phyloP scores from a whole-genome alignment of 768 basidiomycete genomes.

The Rossbeevera mucosa region DNA sequence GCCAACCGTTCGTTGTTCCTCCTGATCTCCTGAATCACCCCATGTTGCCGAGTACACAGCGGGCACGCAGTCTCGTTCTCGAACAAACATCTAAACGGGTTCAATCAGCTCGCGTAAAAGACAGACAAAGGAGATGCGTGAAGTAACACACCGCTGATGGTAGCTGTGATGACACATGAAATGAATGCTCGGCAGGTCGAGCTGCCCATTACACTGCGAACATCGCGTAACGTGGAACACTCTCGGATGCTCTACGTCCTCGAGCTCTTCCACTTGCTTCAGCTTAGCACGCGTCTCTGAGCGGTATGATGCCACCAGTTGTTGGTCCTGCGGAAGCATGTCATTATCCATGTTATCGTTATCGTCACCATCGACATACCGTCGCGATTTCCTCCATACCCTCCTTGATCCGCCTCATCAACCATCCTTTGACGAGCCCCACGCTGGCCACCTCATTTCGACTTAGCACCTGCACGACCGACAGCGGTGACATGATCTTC shows the following conservation, averaged over 20 bases:
- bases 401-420: conserved; percentile 72
- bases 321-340: conserved; percentile 63
- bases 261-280: conserved; percentile 76
- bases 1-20: conserved; percentile 80
- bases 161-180: conserved; percentile 99
- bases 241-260: conserved; percentile 70
- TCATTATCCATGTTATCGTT: background rate
- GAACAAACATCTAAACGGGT: conserved; percentile 63
- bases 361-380: conserved; percentile 41
- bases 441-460: conserved; percentile 88
- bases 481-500: conserved; percentile 83
- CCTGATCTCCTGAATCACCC: conserved; percentile 85
- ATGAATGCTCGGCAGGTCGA: conserved; percentile 90
- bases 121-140: background rate
- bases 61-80: conserved; percentile 91
- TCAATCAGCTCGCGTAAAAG: background rate
- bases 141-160: conserved; percentile 70
- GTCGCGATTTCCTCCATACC: conserved; percentile 74
- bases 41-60: conserved; percentile 79
- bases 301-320: conserved; percentile 84
- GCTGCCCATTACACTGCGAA: conserved; percentile 80
- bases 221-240: conserved; percentile 96
- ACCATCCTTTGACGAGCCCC: conserved; percentile 88
- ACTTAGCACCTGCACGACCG: conserved; percentile 82
- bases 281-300: conserved; percentile 76